A percentile compares a stretch with the other conserved stretches of the same genome.
phyloP scores from a whole-genome alignment of 805 yeast species.

The Ogataea degrootiae region DNA sequence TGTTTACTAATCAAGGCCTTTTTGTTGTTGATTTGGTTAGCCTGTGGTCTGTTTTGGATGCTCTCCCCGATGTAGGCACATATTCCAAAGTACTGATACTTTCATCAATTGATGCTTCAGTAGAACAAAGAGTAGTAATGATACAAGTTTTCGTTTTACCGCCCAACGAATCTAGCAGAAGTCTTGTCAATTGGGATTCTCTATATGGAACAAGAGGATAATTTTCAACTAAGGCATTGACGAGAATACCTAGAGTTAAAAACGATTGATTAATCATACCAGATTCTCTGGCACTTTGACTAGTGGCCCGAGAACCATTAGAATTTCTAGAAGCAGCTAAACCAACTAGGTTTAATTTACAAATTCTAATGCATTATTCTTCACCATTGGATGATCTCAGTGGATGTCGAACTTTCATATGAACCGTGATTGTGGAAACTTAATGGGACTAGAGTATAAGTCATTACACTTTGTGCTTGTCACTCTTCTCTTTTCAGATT shows the following conservation, averaged over 20 bases:
- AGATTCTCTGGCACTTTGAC: conserved; percentile 83
- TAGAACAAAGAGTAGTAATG: conserved; percentile 86
- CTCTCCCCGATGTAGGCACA: conserved; percentile 81
- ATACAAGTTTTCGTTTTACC: conserved; percentile 84
- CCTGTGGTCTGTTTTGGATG: conserved; percentile 68
- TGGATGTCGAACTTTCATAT: conserved; percentile 45
- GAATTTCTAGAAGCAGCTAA: conserved; percentile 91
- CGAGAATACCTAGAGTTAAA: conserved; percentile 79
- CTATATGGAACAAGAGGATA: conserved; percentile 76
- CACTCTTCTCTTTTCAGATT: conserved; percentile 61
- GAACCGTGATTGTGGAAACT: conserved; percentile 64
- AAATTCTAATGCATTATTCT: conserved; percentile 47
- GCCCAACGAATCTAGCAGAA: conserved; percentile 80
- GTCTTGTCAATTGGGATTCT: conserved; percentile 74
- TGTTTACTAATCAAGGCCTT: conserved; percentile 49
- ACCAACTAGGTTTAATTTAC: conserved; percentile 79
- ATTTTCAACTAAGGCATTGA: conserved; percentile 59
- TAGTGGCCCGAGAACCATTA: conserved; percentile 75
- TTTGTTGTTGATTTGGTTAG: conserved; percentile 57
- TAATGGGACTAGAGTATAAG: conserved; percentile 74
- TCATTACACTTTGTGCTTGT: conserved; percentile 79
- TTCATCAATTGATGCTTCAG: conserved; percentile 70
- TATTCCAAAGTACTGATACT: conserved; percentile 82
- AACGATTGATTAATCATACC: conserved; percentile 84
- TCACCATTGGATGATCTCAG: conserved; percentile 31